phyloP scores from a whole-genome alignment of 306 rosid species.

The Boehmeria nivea region DNA sequence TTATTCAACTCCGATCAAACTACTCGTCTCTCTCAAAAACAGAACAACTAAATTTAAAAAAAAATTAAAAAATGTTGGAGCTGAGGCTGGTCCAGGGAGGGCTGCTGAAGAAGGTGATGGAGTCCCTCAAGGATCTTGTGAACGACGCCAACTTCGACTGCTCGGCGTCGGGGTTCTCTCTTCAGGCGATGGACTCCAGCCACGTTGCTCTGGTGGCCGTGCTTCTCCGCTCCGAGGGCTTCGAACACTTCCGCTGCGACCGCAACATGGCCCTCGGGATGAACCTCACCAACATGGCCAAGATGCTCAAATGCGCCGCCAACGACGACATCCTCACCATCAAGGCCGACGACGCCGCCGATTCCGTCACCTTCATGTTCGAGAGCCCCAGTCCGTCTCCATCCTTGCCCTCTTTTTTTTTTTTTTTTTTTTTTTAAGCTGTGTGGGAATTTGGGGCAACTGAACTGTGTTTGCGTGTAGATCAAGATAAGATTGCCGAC shows the following conservation, averaged over 20 bases:
- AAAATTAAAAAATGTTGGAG: constrained; percentile 47
- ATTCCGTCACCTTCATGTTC: constrained; percentile 85
- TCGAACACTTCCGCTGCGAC: constrained; percentile 84
- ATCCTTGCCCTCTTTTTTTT: too few species aligned
- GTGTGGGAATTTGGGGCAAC: neutral
- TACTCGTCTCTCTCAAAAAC: neutral
- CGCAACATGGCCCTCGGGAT: constrained; percentile 81
- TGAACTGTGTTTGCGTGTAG: neutral
- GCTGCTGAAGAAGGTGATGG: constrained; percentile 50
- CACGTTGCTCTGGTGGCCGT: constrained; percentile 70
- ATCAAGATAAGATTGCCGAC: constrained; percentile 76
- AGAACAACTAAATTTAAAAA: too few species aligned
- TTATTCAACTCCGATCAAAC: neutral
- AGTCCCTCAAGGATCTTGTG: constrained; percentile 61
- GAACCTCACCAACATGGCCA: constrained; percentile 76
- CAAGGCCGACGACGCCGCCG: constrained; percentile 84
- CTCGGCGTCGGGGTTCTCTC: constrained; percentile 57
- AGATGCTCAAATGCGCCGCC: constrained; percentile 82
- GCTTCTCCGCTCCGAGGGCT: constrained; percentile 87
- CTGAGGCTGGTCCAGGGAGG: constrained; percentile 49
- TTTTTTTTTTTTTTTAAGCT: neutral
- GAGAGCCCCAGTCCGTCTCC: constrained; percentile 69
- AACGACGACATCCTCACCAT: constrained; percentile 82
- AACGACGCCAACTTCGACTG: constrained; percentile 86
- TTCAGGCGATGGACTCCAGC: constrained; percentile 97